These are phyloP conservation scores for Acer yangbiense DNA, from an alignment of 345 rosid genomes.

Conservation along the genomic window DNA sequence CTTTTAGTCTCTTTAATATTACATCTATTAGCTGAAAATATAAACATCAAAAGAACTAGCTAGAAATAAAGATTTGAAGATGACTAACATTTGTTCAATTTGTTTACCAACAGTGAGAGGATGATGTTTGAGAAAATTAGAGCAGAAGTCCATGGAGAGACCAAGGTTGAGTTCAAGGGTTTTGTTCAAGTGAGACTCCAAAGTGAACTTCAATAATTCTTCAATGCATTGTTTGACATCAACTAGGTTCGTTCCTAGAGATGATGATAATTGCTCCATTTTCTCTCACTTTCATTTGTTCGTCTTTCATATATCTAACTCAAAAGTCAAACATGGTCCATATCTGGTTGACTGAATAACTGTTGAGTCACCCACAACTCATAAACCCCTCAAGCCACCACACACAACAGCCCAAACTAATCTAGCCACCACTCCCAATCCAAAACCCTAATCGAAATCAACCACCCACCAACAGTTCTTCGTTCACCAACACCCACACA, in stretches of 20 bases:
- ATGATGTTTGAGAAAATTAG: constrained; percentile 26
- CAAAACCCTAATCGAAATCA: no score
- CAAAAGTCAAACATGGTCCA: no score
- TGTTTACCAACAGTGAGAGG: constrained; percentile 18
- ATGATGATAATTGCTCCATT: constrained; percentile 25
- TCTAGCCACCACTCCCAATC: no score
- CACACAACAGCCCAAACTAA: no score
- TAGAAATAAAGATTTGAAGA: not conserved
- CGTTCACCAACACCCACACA: no score
- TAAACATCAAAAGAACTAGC: not conserved
- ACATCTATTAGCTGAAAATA: not conserved
- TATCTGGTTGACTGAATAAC: no score
- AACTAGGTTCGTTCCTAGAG: constrained; percentile 23
- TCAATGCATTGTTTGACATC: constrained; percentile 35
- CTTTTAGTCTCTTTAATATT: not conserved
- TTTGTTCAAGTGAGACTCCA: constrained; percentile 36
- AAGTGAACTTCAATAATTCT: constrained; percentile 49
- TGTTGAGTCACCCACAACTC: no score
- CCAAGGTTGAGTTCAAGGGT: constrained; percentile 33
- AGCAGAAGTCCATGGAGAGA: constrained; percentile 49
- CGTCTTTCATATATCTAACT: no score
- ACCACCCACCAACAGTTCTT: no score
- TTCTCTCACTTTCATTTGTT: not conserved
- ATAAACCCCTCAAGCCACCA: no score
- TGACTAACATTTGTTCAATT: not conserved